Base-by-base conservation (phyloP, 2,329 filamentous ascomycete genomes). In the Paramyrothecium roridum region DNA sequence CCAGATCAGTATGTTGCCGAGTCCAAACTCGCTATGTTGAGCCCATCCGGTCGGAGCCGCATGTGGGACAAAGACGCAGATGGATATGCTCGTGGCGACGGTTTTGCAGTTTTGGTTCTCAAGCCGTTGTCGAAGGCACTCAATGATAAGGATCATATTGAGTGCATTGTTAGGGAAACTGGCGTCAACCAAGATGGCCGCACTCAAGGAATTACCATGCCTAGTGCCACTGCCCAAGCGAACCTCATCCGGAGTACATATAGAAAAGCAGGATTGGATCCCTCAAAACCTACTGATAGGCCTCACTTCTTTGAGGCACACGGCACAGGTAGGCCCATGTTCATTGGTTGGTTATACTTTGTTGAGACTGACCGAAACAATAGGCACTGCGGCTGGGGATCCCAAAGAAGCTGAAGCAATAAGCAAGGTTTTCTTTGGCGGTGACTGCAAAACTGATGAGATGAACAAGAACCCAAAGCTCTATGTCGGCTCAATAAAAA, bases 1-100 rank as follows among this genome's bases (percentile, higher is more conserved):
- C 62, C 58, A 3, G 55, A 59, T 21, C 52, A 52, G 40, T 78
- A 55, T 11, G 55, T 64, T 19, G 26, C 30, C 8, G 57, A 54
- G 49, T 55, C 52, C 16, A 54, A 57, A 19, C 48, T 55, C 37
- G 43, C 53, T 34, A 53, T 58, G 40, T 47, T 61, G 4, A 54
- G 52, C 2, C 63, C 67, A 4, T 63, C 67, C 11, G 63, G 68
- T 34, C 52, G 50, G 16, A 70, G 59, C 19, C 63, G 59, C 46
- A 63, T 63, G 17, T 73, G 66, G 26, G 52, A 54, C 43, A 20
- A 21, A 16, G 57, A 62, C n/a, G 78, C 74, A 2, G 66, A 76
- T 57, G 79, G 79, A 3, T 81, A 80, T 57, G 75, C 67, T 1
- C 67, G 76, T 19, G 77, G 76, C 3, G 77, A 80, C 56, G 78